Conservation (phyloP, 1,284 basidiomycete species). For the Tylopilus orsonianus region DNA sequence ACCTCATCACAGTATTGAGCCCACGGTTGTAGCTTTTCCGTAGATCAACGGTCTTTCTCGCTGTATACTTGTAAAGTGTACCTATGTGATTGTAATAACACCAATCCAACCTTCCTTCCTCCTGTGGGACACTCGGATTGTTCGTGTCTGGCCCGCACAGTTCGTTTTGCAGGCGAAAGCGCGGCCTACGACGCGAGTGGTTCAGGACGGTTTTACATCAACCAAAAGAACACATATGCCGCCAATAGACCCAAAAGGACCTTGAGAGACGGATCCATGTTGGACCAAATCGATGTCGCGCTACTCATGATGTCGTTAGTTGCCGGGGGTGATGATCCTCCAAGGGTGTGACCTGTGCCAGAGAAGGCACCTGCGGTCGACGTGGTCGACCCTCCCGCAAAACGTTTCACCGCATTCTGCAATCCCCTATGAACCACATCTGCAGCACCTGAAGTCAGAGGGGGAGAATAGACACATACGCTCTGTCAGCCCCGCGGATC, state of each 20-base stretch:
- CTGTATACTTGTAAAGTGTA: slow-evolving; percentile 6
- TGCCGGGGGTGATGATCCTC: slow-evolving; percentile 40
- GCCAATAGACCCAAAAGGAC: slow-evolving; percentile 59
- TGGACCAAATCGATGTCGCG: slow-evolving; percentile 35
- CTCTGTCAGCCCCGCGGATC: slow-evolving; percentile 65
- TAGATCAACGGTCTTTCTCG: slow-evolving; percentile 4
- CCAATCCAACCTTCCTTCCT: background rate
- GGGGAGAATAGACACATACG: slow-evolving; percentile 40
- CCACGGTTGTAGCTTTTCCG: slow-evolving; percentile 15
- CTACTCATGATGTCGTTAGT: slow-evolving; percentile 35
- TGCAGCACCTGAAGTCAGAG: slow-evolving; percentile 3
- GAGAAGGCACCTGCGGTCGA: slow-evolving; percentile 48
- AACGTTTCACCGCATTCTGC: slow-evolving; percentile 56
- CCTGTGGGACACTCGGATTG: background rate
- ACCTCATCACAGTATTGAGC: slow-evolving; percentile 3
- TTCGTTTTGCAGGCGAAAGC: background rate
- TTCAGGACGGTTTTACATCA: too few relatives aligned
- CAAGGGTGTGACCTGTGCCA: slow-evolving; percentile 73
- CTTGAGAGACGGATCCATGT: slow-evolving; percentile 65
- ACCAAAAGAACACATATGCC: slow-evolving; percentile 69
- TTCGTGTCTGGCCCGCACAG: too few relatives aligned
- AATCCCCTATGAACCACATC: slow-evolving; percentile 45
- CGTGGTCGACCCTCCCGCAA: slow-evolving; percentile 37
- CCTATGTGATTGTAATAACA: slow-evolving; percentile 8
- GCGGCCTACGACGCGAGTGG: background rate